phyloP scores from a whole-genome alignment of 1,139 yeast species.

The Candida sanyaensis region DNA sequence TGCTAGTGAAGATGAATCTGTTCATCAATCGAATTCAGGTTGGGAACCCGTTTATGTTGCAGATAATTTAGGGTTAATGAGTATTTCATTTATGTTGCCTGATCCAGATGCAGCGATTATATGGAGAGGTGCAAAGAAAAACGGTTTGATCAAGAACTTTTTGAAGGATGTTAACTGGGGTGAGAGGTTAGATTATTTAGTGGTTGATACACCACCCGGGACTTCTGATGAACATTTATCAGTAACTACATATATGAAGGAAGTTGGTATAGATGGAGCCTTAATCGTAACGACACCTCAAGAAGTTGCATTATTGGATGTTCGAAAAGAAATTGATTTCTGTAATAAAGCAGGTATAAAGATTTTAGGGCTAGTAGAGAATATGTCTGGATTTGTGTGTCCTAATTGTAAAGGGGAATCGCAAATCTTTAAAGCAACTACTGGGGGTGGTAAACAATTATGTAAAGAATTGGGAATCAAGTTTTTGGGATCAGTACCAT shows the following conservation, averaged over 20 bases:
- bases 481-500: conserved; percentile 88
- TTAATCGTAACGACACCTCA: conserved; percentile 96
- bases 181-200: conserved; percentile 73
- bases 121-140: conserved; percentile 97
- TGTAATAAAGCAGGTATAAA: conserved; percentile 88
- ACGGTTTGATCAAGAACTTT: conserved; percentile 90
- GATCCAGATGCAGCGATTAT: conserved; percentile 91
- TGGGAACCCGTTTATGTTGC: conserved; percentile 97
- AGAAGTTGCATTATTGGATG: conserved; percentile 93
- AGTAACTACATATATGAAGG: conserved; percentile 84
- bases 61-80: conserved; percentile 93
- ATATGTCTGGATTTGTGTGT: conserved; percentile 98
- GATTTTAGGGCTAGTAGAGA: conserved; percentile 89
- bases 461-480: conserved; percentile 78
- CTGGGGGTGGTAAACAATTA: conserved; percentile 90
- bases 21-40: conserved; percentile 89
- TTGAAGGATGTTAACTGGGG: conserved; percentile 98
- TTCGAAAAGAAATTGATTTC: conserved; percentile 92
- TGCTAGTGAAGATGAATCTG: conserved; percentile 71
- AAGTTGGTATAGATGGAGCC: conserved; percentile 94
- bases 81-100: conserved; percentile 94
- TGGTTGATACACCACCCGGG: conserved; percentile 98
- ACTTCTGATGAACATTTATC: conserved; percentile 96
- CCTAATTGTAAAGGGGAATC: conserved; percentile 92
- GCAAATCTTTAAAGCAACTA: conserved; percentile 88